Evolutionary conservation across 495 filamentous ascomycete species (phyloP), one percentile per base, ranked within the genome.

Genomic region (Xanthoparmelia taractica): DNA sequence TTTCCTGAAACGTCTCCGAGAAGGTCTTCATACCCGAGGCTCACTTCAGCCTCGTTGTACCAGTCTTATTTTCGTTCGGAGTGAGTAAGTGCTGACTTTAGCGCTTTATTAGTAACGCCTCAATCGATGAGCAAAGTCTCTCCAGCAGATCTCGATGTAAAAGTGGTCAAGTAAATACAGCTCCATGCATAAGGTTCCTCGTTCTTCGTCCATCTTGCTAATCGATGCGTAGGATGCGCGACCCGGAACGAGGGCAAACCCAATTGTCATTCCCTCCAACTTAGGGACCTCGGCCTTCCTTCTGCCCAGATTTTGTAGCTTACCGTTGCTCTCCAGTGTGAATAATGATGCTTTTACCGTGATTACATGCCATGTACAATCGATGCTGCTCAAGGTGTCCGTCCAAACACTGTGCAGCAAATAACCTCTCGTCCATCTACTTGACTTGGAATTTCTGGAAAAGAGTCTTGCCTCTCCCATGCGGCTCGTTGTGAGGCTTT

Each of bases 121-220:
- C 93, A 96, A 67, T 88, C 86, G 43, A 92, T 96, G 62, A 64
- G 74, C 76, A 57, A 64, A 48, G 38, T 56, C 74, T 86, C 87
- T 60, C 85, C 80, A 40, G 83, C 85, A 36, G 80, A 85, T 23
- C 76, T 83, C 20, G 92, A 97, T 73, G 92, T 97, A 59, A 87
- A 85, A 65, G 86, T 97, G 58, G 91, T 89, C 71, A 86, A 89
- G 87, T 88, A 82, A 67, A 85, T 18, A 80, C 25, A 56, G 63
- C 38, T 63, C 29, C 33, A 52, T 18, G 54, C 40, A 36, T n/a
- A 52, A 43, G 60, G 63, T 73, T 67, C 47, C n/a, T n/a, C n/a
- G n/a, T n/a, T n/a, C n/a, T n/a, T 67, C 2, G 31, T 23, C 36
- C 43, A 55, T 18, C 59, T 34, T 57, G 56, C 63, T 68, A 38